A percentile compares a stretch with the other conserved stretches of the same genome.
phyloP scores from a whole-genome alignment of 2,329 filamentous ascomycete genomes.

The Ophiostoma sp. region DNA sequence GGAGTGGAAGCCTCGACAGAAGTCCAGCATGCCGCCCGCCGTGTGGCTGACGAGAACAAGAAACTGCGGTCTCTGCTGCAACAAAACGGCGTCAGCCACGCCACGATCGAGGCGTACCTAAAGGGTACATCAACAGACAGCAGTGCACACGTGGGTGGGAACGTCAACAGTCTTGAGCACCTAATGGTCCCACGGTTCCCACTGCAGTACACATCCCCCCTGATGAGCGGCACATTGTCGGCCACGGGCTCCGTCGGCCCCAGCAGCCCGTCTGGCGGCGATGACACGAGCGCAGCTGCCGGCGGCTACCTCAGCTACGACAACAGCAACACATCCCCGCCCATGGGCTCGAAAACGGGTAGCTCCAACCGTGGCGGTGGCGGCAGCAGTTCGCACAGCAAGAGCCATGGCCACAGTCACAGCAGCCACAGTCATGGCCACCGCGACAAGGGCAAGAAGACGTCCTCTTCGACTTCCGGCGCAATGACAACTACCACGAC shows the following conservation, averaged over 20 bases:
- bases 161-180: slow-evolving; percentile 37
- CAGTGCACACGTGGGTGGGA: background rate
- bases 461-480: background rate
- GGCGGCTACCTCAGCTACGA: background rate
- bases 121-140: background rate
- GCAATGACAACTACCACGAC: background rate
- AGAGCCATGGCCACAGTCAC: background rate
- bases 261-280: slow-evolving; percentile 17
- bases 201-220: slow-evolving; percentile 33
- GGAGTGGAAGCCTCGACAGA: slow-evolving; percentile 70
- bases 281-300: background rate
- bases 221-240: slow-evolving; percentile 30
- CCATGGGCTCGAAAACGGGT: background rate
- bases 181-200: slow-evolving; percentile 42
- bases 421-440: background rate
- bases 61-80: slow-evolving; percentile 61
- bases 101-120: slow-evolving; percentile 51
- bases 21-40: slow-evolving; percentile 68
- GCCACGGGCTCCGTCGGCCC: slow-evolving; percentile 15
- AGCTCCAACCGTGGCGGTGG: background rate
- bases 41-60: slow-evolving; percentile 69
- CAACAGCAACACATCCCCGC: slow-evolving; percentile 1
- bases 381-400: background rate
- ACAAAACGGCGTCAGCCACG: slow-evolving; percentile 57
- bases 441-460: slow-evolving; percentile 9